Base-by-base conservation (phyloP, 768 basidiomycete genomes). In the Sistotremastrum niveocremeum region DNA sequence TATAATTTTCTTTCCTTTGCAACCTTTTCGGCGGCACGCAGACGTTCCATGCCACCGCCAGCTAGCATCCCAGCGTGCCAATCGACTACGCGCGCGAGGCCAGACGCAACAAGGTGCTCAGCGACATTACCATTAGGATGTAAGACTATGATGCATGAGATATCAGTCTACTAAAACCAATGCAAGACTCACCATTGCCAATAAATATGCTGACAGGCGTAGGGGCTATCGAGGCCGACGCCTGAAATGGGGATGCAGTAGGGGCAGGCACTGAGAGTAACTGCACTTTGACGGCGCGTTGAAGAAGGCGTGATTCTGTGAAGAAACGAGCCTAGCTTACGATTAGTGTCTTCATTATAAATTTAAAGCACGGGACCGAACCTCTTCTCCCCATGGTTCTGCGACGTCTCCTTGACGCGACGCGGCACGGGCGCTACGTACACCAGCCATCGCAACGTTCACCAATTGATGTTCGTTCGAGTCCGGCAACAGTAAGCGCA, bases 51-150 rank as follows among this genome's bases (percentile, higher is more conserved):
- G 4, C 78, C 84, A 37, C 90, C 90, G 45, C 71, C 74, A 1
- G 88, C 79, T 20, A 99, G 76, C 74, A 98, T 84, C 20, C 93
- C 93, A 10, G 94, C 91, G 60, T 99, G 94, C 93, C 93, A 97
- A 59, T 94, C 93, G 48, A 98, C 82, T 42, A 97, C 74, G 47
- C 88, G 82, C 11, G 93, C 94, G 2, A 97, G 70, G 31, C 94
- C 93, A 39, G 77, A 75, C 4, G 73, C 76, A 31, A 89, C 79
- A 36, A 99, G 71, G 61, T 84, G 79, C 54, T 94, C 88, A 8
- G 90, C 91, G 29, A 99, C 82, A 62, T 95, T 95, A 33, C 94
- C 94, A 11, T 81, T 86, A 6, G 94, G 91, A 59, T 98, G 94
- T 37, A 86, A 65, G 8, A 88, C 84, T 86, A 39, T 2, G 41